Percentiles rank a stretch among this genome's conserved stretches.
phyloP scores from a whole-genome alignment of 225 moss, liverwort and hornwort species.

The Lunularia cruciata region DNA sequence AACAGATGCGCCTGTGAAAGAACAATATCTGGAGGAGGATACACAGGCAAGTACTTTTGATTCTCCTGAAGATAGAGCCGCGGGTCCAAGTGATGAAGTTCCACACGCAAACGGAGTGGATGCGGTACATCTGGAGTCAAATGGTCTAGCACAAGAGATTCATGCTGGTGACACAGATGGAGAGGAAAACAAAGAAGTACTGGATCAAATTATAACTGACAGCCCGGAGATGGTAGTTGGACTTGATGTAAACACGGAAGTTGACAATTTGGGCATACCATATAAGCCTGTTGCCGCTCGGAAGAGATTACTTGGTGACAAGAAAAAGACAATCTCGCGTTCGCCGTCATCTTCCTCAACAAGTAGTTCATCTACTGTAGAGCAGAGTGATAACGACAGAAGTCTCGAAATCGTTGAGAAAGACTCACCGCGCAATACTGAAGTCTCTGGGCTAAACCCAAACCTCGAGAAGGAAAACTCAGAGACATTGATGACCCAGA shows the following conservation, averaged over 20 bases:
- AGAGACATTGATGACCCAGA: too few species aligned
- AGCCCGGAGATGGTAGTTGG: not conserved
- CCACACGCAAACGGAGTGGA: not conserved
- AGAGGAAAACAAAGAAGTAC: not conserved
- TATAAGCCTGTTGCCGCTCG: not conserved
- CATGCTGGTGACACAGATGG: not conserved
- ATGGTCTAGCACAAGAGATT: not conserved
- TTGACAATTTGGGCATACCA: not conserved
- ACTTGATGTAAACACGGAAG: not conserved
- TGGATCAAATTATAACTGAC: not conserved
- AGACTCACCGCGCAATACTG: not conserved
- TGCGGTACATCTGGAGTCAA: not conserved
- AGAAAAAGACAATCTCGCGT: not conserved
- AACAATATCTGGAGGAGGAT: not conserved
- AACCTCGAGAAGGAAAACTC: too few species aligned
- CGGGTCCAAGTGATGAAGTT: not conserved
- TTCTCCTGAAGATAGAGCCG: not conserved
- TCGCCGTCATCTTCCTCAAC: slow-evolving; percentile 7
- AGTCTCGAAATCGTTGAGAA: too few species aligned
- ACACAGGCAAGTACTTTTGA: too few species aligned
- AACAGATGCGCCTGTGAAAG: not conserved
- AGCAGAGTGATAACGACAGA: not conserved
- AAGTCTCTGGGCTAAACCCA: too few species aligned
- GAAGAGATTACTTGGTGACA: not conserved
- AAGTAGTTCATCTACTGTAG: not conserved